phyloP scores from a whole-genome alignment of 192 early-diverging fungal genomes.

The Phycomyces blakesleeanus region DNA sequence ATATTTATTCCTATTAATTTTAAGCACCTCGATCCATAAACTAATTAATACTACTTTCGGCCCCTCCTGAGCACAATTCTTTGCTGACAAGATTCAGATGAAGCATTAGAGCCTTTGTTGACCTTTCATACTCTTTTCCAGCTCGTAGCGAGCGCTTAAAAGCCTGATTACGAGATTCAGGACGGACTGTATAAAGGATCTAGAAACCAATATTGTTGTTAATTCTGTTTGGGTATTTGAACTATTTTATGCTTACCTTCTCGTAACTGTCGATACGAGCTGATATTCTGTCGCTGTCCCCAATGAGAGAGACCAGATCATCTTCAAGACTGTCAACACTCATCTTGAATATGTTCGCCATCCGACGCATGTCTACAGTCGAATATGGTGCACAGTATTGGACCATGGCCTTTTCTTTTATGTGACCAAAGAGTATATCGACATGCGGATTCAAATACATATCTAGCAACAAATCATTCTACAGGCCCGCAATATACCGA shows the following conservation, averaged over 20 bases:
- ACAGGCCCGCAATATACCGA: not conserved
- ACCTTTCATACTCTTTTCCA: slow-evolving; percentile 64
- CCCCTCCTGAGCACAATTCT: slow-evolving; percentile 26
- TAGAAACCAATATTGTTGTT: slow-evolving; percentile 12
- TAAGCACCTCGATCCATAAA: too few relatives aligned
- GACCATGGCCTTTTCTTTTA: slow-evolving; percentile 72
- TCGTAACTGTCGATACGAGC: slow-evolving; percentile 84
- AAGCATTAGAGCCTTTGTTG: slow-evolving; percentile 56
- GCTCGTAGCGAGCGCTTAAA: slow-evolving; percentile 64
- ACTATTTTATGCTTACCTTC: slow-evolving; percentile 51
- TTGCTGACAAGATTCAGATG: slow-evolving; percentile 61
- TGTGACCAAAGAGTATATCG: slow-evolving; percentile 60
- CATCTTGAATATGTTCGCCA: slow-evolving; percentile 72
- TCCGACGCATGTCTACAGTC: slow-evolving; percentile 72
- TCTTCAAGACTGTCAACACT: slow-evolving; percentile 57
- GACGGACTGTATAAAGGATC: slow-evolving; percentile 66
- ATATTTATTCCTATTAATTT: too few relatives aligned
- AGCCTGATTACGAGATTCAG: slow-evolving; percentile 62
- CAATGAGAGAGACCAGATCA: slow-evolving; percentile 67
- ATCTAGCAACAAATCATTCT: slow-evolving; percentile 45
- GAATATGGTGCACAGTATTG: slow-evolving; percentile 82
- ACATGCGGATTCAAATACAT: slow-evolving; percentile 70
- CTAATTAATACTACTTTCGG: slow-evolving; percentile 29
- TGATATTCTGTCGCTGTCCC: slow-evolving; percentile 59
- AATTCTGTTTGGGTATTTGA: not conserved